Conservation (phyloP, 345 rosid genomes). For the Draba incana region DNA sequence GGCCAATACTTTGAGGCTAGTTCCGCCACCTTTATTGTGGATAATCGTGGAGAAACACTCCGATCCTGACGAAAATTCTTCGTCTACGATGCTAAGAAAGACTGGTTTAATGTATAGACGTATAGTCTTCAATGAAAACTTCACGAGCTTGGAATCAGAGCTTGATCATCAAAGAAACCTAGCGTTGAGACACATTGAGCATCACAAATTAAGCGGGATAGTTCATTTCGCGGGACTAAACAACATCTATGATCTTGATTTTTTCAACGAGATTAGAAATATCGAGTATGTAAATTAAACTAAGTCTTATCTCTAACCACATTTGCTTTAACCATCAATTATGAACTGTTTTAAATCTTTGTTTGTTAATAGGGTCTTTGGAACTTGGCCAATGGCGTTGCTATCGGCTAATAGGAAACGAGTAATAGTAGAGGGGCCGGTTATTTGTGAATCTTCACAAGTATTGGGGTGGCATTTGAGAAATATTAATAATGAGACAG, state of each 20-base stretch:
- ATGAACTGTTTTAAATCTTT: not conserved
- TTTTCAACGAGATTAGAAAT: conserved; percentile 74
- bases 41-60: conserved; percentile 67
- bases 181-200: conserved; percentile 77
- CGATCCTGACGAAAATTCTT: conserved; percentile 44
- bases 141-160: conserved; percentile 62
- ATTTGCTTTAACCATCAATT: not conserved
- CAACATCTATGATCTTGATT: conserved; percentile 81
- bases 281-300: conserved; percentile 61
- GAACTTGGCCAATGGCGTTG: conserved; percentile 90
- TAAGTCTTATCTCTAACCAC: not conserved
- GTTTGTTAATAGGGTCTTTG: conserved; percentile 58
- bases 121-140: conserved; percentile 68
- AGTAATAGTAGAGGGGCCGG: conserved; percentile 79
- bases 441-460: conserved; percentile 78
- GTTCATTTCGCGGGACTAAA: conserved; percentile 80
- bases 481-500: conserved; percentile 55
- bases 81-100: conserved; percentile 58
- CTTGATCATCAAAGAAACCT: conserved; percentile 77
- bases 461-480: conserved; percentile 88
- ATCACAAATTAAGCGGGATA: conserved; percentile 73
- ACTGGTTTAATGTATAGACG: conserved; percentile 86
- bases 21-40: conserved; percentile 79
- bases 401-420: conserved; percentile 61
- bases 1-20: conserved; percentile 63